Evolutionary conservation across 306 rosid genomes (phyloP), one percentile per base, ranked within the genome.

Genomic region (Dryas alaskensis): DNA sequence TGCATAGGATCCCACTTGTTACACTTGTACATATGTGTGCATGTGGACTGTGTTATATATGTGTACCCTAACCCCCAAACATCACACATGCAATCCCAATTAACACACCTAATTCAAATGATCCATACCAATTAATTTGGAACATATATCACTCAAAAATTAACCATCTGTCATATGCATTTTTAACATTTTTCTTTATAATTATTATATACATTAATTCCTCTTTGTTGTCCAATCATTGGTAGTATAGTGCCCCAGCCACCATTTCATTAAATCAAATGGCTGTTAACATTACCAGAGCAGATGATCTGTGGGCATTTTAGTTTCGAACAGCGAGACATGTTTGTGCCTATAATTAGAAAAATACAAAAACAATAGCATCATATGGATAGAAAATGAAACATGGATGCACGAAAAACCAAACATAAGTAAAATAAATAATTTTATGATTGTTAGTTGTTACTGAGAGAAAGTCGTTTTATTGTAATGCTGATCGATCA

Each of bases 51-150:
- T n/a, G 43, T n/a, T 64, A 31, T 10, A 45, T 37, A 6, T 7
- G 7, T 72, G 55, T 14, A 3, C 16, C 67, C 76, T 59, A 72
- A 44, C 47, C 67, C 42, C 57, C 57, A 72, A 45, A 72, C 67
- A 72, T 72, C 31, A 58, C 66, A 58, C 75, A 8, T 72, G 75
- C 51, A 16, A 27, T 17, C 45, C 13, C 16, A 52, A 4, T 39
- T 14, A 13, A 40, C 64, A 7, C 51, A 19, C 42, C 40, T 3
- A 54, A 1, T 40, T 19, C 13, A 40, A 7, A 19, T 55, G 43
- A 70, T 43, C 25, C 52, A 11, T 5, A 55, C 63, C 5, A 71
- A 58, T 43, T 14, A 0, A 14, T n/a, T 52, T 52, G 13, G 1
- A 11, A 12, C 13, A 65, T 47, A 58, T 58, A 58, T 58, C 17